Evolutionary conservation across 164 flowering plant genomes (phyloP).

Genomic region (Vitis vinifera): DNA sequence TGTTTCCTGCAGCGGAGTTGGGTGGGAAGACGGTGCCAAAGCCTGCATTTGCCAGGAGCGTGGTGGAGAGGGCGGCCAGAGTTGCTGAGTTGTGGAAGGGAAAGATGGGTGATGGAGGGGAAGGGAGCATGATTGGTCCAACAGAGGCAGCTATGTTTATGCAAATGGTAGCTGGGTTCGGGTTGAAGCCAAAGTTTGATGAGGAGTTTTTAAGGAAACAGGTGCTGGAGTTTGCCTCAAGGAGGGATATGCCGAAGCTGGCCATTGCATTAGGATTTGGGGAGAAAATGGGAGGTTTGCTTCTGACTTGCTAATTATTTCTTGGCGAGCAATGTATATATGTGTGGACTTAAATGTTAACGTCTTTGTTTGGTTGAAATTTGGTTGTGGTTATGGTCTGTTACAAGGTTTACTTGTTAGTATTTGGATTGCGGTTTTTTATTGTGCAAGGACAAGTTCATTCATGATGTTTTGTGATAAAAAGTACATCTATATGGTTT

Average conservation of each 20-base stretch:
- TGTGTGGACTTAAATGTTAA: too few species aligned
- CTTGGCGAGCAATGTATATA: too few species aligned
- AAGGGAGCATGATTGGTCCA: slow-evolving; percentile 29
- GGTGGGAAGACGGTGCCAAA: slow-evolving; percentile 12
- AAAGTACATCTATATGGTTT: too few species aligned
- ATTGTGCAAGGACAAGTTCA: too few species aligned
- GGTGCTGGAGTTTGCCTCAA: slow-evolving; percentile 39
- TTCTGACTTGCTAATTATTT: background rate
- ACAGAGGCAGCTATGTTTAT: slow-evolving; percentile 63
- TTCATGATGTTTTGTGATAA: too few species aligned
- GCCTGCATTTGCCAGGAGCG: slow-evolving; percentile 28
- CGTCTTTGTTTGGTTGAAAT: too few species aligned
- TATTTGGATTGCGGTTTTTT: too few species aligned
- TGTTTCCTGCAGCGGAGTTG: slow-evolving; percentile 27
- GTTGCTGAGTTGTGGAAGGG: slow-evolving; percentile 42
- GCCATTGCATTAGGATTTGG: slow-evolving; percentile 42
- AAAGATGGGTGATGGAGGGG: slow-evolving; percentile 27
- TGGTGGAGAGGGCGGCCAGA: slow-evolving; percentile 35
- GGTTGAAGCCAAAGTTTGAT: slow-evolving; percentile 39
- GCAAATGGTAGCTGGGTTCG: slow-evolving; percentile 48
- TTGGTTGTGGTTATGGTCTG: too few species aligned
- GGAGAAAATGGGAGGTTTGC: slow-evolving; percentile 52
- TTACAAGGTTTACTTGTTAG: too few species aligned
- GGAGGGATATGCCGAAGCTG: slow-evolving; percentile 66
- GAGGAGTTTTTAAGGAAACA: slow-evolving; percentile 45